phyloP scores from a whole-genome alignment of 352 stramenopile genomes.

The Globisporangium orthogonon region DNA sequence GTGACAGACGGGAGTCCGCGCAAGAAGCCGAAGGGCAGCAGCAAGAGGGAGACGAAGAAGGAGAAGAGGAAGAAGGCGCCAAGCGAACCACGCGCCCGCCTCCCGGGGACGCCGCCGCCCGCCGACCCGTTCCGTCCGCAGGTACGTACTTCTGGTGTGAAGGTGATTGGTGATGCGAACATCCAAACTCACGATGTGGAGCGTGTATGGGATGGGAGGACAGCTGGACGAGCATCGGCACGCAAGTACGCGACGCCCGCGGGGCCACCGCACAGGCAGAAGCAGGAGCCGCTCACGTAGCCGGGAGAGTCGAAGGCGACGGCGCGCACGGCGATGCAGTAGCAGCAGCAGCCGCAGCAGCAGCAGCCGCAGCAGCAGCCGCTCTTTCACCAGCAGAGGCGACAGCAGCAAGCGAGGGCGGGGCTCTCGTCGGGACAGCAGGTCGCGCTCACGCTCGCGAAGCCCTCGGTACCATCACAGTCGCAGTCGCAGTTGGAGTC shows the following conservation, averaged over 20 bases:
- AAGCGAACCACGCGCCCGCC: constrained; percentile 9
- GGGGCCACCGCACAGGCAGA: constrained; percentile 4
- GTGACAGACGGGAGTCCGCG: constrained; percentile 13
- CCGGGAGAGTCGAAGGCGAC: constrained; percentile 17
- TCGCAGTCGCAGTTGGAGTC: constrained; percentile 10
- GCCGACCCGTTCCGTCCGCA: constrained; percentile 57
- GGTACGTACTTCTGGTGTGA: constrained; percentile 14
- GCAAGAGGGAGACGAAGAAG: constrained; percentile 19
- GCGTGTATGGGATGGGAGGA: background rate
- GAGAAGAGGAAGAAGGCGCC: constrained; percentile 11
- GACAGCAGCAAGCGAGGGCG: constrained; percentile 9
- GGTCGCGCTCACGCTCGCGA: constrained; percentile 5
- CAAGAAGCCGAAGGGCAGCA: constrained; percentile 17
- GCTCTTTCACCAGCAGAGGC: constrained; percentile 9
- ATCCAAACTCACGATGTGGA: too few relatives aligned
- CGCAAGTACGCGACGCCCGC: constrained; percentile 2
- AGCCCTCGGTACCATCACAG: constrained; percentile 14
- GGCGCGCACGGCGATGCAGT: constrained; percentile 1
- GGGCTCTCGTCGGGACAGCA: background rate
- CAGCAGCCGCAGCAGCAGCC: constrained; percentile 10
- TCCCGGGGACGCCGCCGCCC: constrained; percentile 40
- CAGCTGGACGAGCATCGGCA: constrained; percentile 41
- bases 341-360: constrained; percentile 11
- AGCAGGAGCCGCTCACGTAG: constrained; percentile 17
- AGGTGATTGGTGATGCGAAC: too few relatives aligned